Evolutionary conservation across 371 early-diverging fungal genomes (phyloP), one percentile per base, ranked within the genome.

Genomic region (Rhizopus stolonifer): DNA sequence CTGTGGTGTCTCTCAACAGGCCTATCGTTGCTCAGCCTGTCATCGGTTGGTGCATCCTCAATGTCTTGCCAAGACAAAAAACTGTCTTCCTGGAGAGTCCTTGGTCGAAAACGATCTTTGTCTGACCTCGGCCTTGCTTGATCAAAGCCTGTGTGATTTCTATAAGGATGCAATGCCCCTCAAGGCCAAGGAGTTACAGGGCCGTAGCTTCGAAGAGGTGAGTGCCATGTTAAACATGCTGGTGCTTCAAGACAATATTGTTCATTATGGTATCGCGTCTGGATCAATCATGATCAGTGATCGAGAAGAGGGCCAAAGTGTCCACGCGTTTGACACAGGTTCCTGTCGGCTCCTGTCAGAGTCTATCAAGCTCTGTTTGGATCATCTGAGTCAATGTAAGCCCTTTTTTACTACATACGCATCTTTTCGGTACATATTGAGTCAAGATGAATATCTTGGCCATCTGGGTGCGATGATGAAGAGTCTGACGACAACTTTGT

Each of bases 1-100:
- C 2, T 84, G 84, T 81, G 84, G 82, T 13, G 61, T 77, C 5
- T 74, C 71, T 6, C 66, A 75, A 23, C 84, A 84, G 49, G 80
- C 70, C 0, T 84, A 82, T 48, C 67, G 70, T 0, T 84, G 84
- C 51, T 60, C 57, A 4, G 66, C 53, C 4, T 84, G 84, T 26
- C 61, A 66, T 26, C 77, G 77, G 15, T 69, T 84, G 54, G 62
- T 81, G 45, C 84, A 84, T 51, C 46, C 65, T 9, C 61, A 68
- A 14, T 84, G 84, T 50, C 52, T 70, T 0, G 54, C 56, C 3
- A 25, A 52, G 6, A 55, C 64, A 8, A 11, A 29, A 34, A 11
- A 25, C 3, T 74, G 75, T 33, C 57, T 50, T 15, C 63, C 72
- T 0, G 59, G 60, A 18, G 57, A 65, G 3, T 64, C 65, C 8